Percentiles rank a stretch among this genome's conserved stretches.
Conservation (phyloP, 169 alveolate species). For the Cardiosporidium cionae region DNA sequence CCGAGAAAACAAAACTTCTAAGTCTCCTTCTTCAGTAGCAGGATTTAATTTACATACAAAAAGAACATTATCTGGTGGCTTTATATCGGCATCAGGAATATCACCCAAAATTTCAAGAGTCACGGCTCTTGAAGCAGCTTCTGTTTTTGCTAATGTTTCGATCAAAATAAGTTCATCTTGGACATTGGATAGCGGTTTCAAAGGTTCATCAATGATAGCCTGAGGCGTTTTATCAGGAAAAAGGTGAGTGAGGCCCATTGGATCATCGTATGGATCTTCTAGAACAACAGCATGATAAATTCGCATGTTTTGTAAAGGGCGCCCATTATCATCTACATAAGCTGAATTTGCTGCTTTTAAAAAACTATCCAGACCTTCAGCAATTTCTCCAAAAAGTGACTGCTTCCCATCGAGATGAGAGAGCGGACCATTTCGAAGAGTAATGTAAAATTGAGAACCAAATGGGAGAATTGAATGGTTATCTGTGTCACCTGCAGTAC, state of each 20-base stretch:
- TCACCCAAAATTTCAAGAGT: slow-evolving; percentile 94
- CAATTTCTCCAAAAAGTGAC: slow-evolving; percentile 78
- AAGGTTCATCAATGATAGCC: too few relatives aligned
- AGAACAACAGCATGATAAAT: slow-evolving; percentile 75
- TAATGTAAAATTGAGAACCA: slow-evolving; percentile 77
- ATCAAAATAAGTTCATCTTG: too few relatives aligned
- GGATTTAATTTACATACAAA: slow-evolving; percentile 97
- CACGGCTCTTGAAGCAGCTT: too few relatives aligned
- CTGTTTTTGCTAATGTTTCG: too few relatives aligned
- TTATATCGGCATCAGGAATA: slow-evolving; percentile 94
- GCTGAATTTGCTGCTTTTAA: too few relatives aligned
- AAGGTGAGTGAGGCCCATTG: too few relatives aligned
- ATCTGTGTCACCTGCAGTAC: too few relatives aligned
- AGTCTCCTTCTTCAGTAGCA: slow-evolving; percentile 90
- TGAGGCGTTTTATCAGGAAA: too few relatives aligned
- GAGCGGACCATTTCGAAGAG: slow-evolving; percentile 53
- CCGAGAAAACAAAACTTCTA: slow-evolving; percentile 81
- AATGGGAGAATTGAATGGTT: too few relatives aligned
- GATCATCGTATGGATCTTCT: slow-evolving; percentile 86
- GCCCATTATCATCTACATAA: too few relatives aligned
- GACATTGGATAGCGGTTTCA: too few relatives aligned
- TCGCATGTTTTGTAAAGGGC: slow-evolving; percentile 67
- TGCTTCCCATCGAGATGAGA: slow-evolving; percentile 64
- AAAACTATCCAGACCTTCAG: slow-evolving; percentile 66
- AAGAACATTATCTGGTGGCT: slow-evolving; percentile 97